phyloP scores from a whole-genome alignment of 2,329 filamentous ascomycete species.

The Aquanectria penicillioides region DNA sequence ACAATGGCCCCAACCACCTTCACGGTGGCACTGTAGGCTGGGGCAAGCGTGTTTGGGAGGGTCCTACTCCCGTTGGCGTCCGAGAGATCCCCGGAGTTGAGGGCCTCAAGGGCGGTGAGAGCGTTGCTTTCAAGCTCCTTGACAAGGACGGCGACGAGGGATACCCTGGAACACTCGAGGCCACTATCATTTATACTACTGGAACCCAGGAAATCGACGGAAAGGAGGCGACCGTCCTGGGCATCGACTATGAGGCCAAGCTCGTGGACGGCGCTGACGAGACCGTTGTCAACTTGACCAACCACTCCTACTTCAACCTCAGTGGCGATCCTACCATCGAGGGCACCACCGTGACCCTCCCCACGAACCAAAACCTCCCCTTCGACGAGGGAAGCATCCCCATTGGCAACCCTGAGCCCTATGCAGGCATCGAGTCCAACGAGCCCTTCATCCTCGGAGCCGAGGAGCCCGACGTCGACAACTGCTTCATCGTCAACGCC shows the following conservation, averaged over 20 bases:
- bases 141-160: slow-evolving; percentile 88
- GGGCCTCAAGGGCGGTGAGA: slow-evolving; percentile 69
- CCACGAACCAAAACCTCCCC: slow-evolving; percentile 73
- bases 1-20: slow-evolving; percentile 80
- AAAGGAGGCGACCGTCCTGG: slow-evolving; percentile 75
- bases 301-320: slow-evolving; percentile 87
- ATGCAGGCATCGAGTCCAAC: slow-evolving; percentile 71
- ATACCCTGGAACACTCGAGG: slow-evolving; percentile 86
- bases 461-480: slow-evolving; percentile 80
- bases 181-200: slow-evolving; percentile 80
- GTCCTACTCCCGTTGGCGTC: slow-evolving; percentile 70
- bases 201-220: slow-evolving; percentile 72
- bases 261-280: slow-evolving; percentile 84
- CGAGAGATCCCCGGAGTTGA: slow-evolving; percentile 61
- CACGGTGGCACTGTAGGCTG: slow-evolving; percentile 81
- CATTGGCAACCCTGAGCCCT: slow-evolving; percentile 70
- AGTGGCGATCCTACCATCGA: slow-evolving; percentile 62
- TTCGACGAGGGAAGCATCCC: slow-evolving; percentile 81
- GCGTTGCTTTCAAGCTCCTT: slow-evolving; percentile 70
- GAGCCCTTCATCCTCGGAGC: slow-evolving; percentile 78
- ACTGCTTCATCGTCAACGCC: slow-evolving; percentile 85
- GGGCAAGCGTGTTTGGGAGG: slow-evolving; percentile 82
- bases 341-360: slow-evolving; percentile 73
- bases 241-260: slow-evolving; percentile 90
- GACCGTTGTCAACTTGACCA: slow-evolving; percentile 92